A percentile compares a stretch with the other conserved stretches of the same genome.
These are phyloP conservation scores for Nectriaceae sp. DNA, from an alignment of 2,329 filamentous ascomycete species.

Conservation along the genomic window DNA sequence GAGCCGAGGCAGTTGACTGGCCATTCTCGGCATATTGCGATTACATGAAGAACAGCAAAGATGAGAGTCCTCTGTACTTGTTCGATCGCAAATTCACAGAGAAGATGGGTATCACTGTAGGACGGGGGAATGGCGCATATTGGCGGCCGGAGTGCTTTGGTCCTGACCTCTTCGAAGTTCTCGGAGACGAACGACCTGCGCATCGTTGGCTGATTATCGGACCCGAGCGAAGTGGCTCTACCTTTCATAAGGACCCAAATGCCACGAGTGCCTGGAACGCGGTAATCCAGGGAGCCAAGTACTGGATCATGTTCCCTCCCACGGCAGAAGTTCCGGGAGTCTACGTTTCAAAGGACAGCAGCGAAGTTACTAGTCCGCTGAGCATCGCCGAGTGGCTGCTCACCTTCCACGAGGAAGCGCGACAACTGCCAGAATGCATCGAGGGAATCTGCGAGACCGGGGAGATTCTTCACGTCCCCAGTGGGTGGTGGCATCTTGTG, in stretches of 20 bases:
- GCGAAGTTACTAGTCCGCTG: constrained; percentile 89
- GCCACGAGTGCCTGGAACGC: constrained; percentile 89
- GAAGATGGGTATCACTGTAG: constrained; percentile 76
- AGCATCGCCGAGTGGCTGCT: constrained; percentile 97
- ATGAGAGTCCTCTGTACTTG: constrained; percentile 90
- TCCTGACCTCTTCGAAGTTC: constrained; percentile 78
- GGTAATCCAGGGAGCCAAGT: constrained; percentile 85
- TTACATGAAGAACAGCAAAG: constrained; percentile 78
- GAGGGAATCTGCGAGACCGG: constrained; percentile 84
- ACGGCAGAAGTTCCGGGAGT: constrained; percentile 81
- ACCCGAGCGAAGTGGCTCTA: constrained; percentile 83
- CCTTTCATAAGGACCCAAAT: constrained; percentile 86
- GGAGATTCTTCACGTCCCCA: constrained; percentile 89
- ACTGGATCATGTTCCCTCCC: constrained; percentile 98
- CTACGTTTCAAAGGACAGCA: constrained; percentile 84
- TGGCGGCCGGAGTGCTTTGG: constrained; percentile 84
- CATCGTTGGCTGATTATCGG: constrained; percentile 93
- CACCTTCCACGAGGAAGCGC: constrained; percentile 82
- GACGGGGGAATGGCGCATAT: constrained; percentile 60
- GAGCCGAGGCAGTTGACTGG: constrained; percentile 95
- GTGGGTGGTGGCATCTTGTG: constrained; percentile 96
- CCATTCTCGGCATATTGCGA: constrained; percentile 74
- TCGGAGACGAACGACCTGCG: constrained; percentile 78
- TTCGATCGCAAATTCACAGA: constrained; percentile 87
- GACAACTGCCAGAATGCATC: constrained; percentile 72